phyloP scores from a whole-genome alignment of 192 early-diverging fungal genomes.

The Backusella mclennaniae region DNA sequence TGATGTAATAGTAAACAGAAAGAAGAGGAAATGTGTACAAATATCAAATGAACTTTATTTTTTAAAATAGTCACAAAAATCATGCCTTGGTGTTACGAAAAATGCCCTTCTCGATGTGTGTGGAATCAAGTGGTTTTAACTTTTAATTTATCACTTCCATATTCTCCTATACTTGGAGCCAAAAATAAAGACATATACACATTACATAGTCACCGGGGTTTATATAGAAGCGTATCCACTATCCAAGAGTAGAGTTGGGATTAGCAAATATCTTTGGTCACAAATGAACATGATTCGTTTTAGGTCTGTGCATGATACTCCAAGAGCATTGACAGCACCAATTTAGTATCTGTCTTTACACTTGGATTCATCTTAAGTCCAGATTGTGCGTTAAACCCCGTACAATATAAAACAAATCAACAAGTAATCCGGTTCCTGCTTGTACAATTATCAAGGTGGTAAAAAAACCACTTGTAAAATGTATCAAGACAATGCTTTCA shows the following conservation, averaged over 20 bases:
- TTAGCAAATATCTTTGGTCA: too few relatives aligned
- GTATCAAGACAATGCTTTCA: slow-evolving; percentile 22
- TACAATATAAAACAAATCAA: slow-evolving; percentile 67
- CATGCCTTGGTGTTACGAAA: not conserved
- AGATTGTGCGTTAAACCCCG: slow-evolving; percentile 61
- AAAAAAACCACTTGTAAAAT: not conserved
- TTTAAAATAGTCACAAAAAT: slow-evolving; percentile 1
- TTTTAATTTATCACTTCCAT: too few relatives aligned
- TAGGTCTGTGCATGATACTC: too few relatives aligned
- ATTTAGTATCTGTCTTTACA: slow-evolving; percentile 72
- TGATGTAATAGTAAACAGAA: not conserved
- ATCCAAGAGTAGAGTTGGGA: too few relatives aligned
- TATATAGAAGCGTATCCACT: too few relatives aligned
- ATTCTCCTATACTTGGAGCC: too few relatives aligned
- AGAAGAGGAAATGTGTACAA: not conserved
- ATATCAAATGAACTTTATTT: not conserved
- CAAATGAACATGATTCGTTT: too few relatives aligned
- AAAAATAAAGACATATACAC: too few relatives aligned
- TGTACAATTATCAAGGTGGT: not conserved
- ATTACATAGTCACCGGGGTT: too few relatives aligned
- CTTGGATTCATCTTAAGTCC: slow-evolving; percentile 69
- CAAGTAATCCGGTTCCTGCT: slow-evolving; percentile 70
- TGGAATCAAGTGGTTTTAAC: too few relatives aligned
- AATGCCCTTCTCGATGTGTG: too few relatives aligned
- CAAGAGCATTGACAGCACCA: slow-evolving; percentile 59